Evolutionary conservation across 148 eudicot species (phyloP), one percentile per base, ranked within the genome.

Genomic region (Fagopyrum tataricum): DNA sequence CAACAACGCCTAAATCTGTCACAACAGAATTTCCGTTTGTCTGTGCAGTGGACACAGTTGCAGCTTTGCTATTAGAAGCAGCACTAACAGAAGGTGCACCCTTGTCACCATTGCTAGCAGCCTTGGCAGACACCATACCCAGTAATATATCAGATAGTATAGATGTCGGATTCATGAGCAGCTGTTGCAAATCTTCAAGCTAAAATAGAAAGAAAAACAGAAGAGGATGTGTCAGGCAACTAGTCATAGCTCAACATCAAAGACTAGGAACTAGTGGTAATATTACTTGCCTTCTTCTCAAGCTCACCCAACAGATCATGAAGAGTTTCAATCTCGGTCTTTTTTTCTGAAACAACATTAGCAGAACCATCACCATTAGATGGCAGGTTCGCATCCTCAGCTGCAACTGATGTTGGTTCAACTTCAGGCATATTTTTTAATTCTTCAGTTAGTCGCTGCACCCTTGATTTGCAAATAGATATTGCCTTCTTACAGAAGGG

Each of bases 181-280:
- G 80, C 73, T 84, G 94, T 15, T 92, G 94, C 72, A 96, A 81
- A 84, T 96, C 97, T 80, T 92, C 97, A 75, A 92, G 97, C 97
- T 96, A 92, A 73, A 4, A 75, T 31, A 31, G 37, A 76, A 51
- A 67, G 5, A 31, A 23, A 2, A 20, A 13, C 18, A 1, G 17
- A 4, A 61, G 67, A 61, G 26, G 26, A 1, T 26, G 40, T 11
- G 24, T 12, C 24, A 26, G 37, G 39, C 69, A 64, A 31, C 37
- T 2, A 31, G 37, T 31, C 26, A 21, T 52, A 14, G 17, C 7
- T 17, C 21, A 4, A 10, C 37, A 58, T 21, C 11, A 15, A 14
- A 1, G 14, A 37, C 15, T 31, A 15, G 44, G 20, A 13, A 62
- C 26, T 55, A 55, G 37, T 1, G 0, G 37, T 31, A 31, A 9